Conservation (phyloP, 768 basidiomycete genomes). For the Calocybe indica region DNA sequence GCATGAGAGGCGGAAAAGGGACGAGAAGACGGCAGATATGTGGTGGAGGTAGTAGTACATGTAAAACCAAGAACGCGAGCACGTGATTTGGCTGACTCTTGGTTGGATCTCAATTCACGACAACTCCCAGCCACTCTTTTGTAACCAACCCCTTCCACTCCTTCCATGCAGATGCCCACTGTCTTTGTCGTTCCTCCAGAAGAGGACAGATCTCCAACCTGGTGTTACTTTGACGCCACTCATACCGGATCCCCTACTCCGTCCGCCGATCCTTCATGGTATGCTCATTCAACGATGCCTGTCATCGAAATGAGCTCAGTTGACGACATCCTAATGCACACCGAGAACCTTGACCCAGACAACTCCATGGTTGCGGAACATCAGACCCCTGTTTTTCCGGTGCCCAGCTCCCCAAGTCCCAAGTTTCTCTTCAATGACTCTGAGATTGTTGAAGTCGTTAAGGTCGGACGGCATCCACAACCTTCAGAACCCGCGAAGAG, state of each 20-base stretch:
- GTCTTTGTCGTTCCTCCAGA: slow-evolving; percentile 55
- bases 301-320: slow-evolving; percentile 20
- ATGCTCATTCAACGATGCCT: slow-evolving; percentile 17
- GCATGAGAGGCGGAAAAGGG: slow-evolving; percentile 34
- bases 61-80: slow-evolving; percentile 5
- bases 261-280: slow-evolving; percentile 2
- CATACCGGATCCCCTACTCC: slow-evolving; percentile 13
- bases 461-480: slow-evolving; percentile 36
- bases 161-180: slow-evolving; percentile 31
- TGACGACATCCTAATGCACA: slow-evolving; percentile 22
- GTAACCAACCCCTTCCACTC: slow-evolving; percentile 4
- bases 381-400: too few relatives aligned
- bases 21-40: slow-evolving; percentile 21
- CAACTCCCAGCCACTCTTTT: background rate
- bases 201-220: slow-evolving; percentile 48
- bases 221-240: slow-evolving; percentile 53
- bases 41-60: slow-evolving; percentile 6
- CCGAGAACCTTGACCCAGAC: slow-evolving; percentile 17
- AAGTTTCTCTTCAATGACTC: slow-evolving; percentile 28
- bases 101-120: background rate
- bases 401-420: too few relatives aligned
- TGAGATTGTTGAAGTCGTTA: slow-evolving; percentile 57
- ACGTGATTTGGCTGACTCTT: slow-evolving; percentile 10
- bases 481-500: slow-evolving; percentile 9
- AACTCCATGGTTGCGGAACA: slow-evolving; percentile 18